Evolutionary conservation across 2,329 filamentous ascomycete genomes (phyloP), one percentile per base, ranked within the genome.

Genomic region (Phialophora macrospora): DNA sequence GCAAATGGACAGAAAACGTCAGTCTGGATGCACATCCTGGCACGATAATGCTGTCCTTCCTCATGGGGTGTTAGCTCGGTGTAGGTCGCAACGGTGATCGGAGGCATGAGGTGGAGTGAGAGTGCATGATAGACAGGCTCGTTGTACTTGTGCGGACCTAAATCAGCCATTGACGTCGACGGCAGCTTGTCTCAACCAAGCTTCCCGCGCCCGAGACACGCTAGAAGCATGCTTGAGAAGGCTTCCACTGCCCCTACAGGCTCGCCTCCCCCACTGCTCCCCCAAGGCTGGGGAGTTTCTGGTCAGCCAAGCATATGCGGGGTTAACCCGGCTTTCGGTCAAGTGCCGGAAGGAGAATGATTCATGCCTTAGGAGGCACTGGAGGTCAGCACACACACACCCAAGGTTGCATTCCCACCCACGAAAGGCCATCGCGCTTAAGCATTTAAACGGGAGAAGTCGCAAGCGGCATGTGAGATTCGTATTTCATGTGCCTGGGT

Each of bases 91-190:
- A 20, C 26, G 52, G 60, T 49, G 26, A 57, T 30, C 52, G 51
- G 59, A 20, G 60, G 38, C 22, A 51, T 14, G 41, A 17, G 44
- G 30, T 41, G 44, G 41, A 34, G 24, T 30, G 52, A 57, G 44
- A n/a, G 52, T 58, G 52, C 26, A 44, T 55, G 49, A 55, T 48
- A 28, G 48, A 46, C n/a, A 57, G 12, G 54, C 26, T 28, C 55
- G n/a, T 41, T 41, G 41, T 41, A 48, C 20, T 41, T 9, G n/a
- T 52, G 58, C 49, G 32, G 38, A 55, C 20, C n/a, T 41, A 28
- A 20, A 22, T 28, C 54, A 56, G 60, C 60, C 52, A 49, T 63
- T 63, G 54, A 63, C 52, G 60, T 63, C 30, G 52, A 32, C 30
- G 8, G 11, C 17, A 4, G 32, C 22, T 52, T 51, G 34, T 24